These are phyloP conservation scores for Xerocomus potaroensis DNA, from an alignment of 768 basidiomycete genomes.

Conservation along the genomic window DNA sequence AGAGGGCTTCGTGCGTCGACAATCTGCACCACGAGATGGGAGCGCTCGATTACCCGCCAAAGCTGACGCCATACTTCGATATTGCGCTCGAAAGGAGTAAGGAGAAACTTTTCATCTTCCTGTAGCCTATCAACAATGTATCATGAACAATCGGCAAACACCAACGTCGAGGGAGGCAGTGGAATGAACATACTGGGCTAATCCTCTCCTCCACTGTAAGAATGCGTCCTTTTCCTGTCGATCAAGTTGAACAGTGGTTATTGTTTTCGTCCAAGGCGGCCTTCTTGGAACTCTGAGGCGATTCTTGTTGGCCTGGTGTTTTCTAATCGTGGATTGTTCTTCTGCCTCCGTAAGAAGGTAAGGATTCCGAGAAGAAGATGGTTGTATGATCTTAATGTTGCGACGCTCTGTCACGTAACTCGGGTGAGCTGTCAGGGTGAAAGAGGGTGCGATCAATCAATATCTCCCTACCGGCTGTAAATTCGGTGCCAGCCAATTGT, in stretches of 20 bases:
- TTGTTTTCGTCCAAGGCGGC: conserved; percentile 83
- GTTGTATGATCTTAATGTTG: conserved; percentile 74
- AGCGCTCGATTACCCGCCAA: conserved; percentile 95
- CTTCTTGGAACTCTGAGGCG: conserved; percentile 84
- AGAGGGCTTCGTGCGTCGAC: conserved; percentile 96
- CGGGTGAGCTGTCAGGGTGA: conserved; percentile 5
- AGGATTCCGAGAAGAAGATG: conserved; percentile 65
- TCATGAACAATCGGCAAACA: neutral
- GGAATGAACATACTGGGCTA: conserved; percentile 71
- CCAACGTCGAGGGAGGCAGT: neutral
- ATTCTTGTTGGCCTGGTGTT: conserved; percentile 68
- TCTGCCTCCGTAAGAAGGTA: conserved; percentile 81
- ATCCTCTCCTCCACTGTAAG: conserved; percentile 85
- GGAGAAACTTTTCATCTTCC: conserved; percentile 79
- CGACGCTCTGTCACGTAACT: conserved; percentile 51
- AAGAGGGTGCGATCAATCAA: neutral
- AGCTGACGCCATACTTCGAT: conserved; percentile 98
- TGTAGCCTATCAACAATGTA: conserved; percentile 55
- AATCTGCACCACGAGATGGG: conserved; percentile 92
- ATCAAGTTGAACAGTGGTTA: conserved; percentile 77
- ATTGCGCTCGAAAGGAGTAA: conserved; percentile 96
- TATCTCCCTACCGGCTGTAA: conserved; percentile 75
- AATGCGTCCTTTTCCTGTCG: conserved; percentile 87
- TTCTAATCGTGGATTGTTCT: conserved; percentile 67
- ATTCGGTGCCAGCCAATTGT: conserved; percentile 90